Conservation (phyloP, 2,329 filamentous ascomycete genomes). For the Leptographium wingfieldii region DNA sequence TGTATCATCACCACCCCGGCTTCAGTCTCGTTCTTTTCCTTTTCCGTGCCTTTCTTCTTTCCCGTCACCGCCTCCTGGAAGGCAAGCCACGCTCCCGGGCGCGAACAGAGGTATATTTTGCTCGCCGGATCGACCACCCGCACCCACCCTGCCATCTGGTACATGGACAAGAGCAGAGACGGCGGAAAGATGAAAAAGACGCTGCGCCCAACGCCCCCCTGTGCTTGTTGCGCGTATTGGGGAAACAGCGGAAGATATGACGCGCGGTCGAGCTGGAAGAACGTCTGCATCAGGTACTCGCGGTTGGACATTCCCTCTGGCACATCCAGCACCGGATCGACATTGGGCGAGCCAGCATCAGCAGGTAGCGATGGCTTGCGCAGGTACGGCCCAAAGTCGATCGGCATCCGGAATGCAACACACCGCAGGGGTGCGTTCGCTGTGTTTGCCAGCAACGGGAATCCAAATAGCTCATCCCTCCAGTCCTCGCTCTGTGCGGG, state of each 20-base stretch:
- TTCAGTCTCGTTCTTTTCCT: slow-evolving; percentile 9
- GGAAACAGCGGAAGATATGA: slow-evolving; percentile 13
- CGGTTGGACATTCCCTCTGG: slow-evolving; percentile 2
- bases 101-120: slow-evolving; percentile 28
- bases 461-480: slow-evolving; percentile 12
- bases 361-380: not conserved
- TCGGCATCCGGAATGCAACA: slow-evolving; percentile 22
- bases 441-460: slow-evolving; percentile 3
- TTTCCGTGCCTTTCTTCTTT: not conserved
- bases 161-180: slow-evolving; percentile 20
- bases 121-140: slow-evolving; percentile 24
- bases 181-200: slow-evolving; percentile 40
- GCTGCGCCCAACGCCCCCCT: slow-evolving; percentile 14
- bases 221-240: slow-evolving; percentile 4
- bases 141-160: slow-evolving; percentile 33
- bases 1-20: slow-evolving; percentile 30
- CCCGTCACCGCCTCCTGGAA: slow-evolving; percentile 14
- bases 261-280: slow-evolving; percentile 20
- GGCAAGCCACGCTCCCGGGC: slow-evolving; percentile 35
- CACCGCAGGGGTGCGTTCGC: slow-evolving; percentile 19
- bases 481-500: slow-evolving; percentile 24
- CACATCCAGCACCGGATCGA: not conserved
- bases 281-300: slow-evolving; percentile 13
- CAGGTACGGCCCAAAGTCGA: slow-evolving; percentile 12
- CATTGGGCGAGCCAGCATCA: not conserved